phyloP scores from a whole-genome alignment of 192 early-diverging fungal species.

The Linnemannia exigua region DNA sequence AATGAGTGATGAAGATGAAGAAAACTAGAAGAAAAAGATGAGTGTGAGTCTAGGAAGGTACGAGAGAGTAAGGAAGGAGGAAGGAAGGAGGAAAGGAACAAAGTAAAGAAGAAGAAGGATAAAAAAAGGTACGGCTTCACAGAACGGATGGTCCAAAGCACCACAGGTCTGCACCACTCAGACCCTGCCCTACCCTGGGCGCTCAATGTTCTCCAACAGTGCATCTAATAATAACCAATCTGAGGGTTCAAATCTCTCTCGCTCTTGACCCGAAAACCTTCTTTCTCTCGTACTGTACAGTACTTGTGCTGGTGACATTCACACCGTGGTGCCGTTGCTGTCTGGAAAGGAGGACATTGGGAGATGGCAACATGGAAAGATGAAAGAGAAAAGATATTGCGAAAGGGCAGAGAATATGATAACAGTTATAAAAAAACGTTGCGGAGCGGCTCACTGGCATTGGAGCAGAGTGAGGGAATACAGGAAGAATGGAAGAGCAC shows the following conservation, averaged over 20 bases:
- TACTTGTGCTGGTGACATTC: no score
- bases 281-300: no score
- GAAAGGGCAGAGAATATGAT: neutral
- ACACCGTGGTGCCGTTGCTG: neutral
- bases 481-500: neutral
- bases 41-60: neutral
- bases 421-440: constrained; percentile 6
- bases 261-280: neutral
- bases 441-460: neutral
- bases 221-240: no score
- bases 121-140: neutral
- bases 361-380: neutral
- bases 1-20: neutral
- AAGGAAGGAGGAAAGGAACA: neutral
- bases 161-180: neutral
- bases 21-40: neutral
- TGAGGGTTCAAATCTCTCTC: neutral
- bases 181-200: neutral
- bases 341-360: neutral
- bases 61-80: neutral
- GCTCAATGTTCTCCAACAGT: no score
- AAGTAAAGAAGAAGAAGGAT: neutral
- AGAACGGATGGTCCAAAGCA: no score
- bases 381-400: neutral
- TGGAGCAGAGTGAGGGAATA: neutral